Conservation (phyloP, 2,329 filamentous ascomycete species). For the Tolypocladium paradoxum region DNA sequence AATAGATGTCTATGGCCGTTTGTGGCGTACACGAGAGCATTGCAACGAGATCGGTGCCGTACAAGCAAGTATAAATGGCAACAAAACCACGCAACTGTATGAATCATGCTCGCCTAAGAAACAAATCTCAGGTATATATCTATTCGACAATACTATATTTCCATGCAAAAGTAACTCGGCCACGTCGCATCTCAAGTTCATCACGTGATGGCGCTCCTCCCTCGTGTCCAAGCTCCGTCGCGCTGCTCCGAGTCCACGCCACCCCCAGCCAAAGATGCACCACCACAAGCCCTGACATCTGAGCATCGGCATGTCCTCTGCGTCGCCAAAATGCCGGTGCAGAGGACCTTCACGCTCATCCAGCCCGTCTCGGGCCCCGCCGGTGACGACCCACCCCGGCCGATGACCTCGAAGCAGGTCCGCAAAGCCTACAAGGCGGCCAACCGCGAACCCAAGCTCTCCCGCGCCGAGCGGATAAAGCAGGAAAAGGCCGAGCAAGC, state of each 20-base stretch:
- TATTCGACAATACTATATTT: neutral
- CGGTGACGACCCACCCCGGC: neutral
- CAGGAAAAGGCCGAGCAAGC: slow-evolving; percentile 40
- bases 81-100: neutral
- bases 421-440: slow-evolving; percentile 26
- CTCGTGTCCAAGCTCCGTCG: slow-evolving; percentile 5
- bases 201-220: slow-evolving; percentile 9
- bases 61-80: neutral
- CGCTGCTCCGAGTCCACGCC: neutral
- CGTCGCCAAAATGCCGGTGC: slow-evolving; percentile 21
- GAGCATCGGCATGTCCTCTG: slow-evolving; percentile 2
- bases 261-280: neutral
- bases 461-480: slow-evolving; percentile 25
- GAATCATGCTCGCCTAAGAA: neutral
- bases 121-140: fast-evolving
- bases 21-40: too few relatives aligned
- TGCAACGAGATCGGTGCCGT: neutral
- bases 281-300: neutral
- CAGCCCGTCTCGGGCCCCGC: slow-evolving; percentile 15
- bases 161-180: neutral
- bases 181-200: neutral
- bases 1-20: too few relatives aligned
- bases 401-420: slow-evolving; percentile 32
- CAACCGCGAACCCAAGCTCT: slow-evolving; percentile 24
- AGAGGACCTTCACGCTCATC: slow-evolving; percentile 34